Conservation (phyloP, 257 asterid genomes). For the Phtheirospermum japonicum region DNA sequence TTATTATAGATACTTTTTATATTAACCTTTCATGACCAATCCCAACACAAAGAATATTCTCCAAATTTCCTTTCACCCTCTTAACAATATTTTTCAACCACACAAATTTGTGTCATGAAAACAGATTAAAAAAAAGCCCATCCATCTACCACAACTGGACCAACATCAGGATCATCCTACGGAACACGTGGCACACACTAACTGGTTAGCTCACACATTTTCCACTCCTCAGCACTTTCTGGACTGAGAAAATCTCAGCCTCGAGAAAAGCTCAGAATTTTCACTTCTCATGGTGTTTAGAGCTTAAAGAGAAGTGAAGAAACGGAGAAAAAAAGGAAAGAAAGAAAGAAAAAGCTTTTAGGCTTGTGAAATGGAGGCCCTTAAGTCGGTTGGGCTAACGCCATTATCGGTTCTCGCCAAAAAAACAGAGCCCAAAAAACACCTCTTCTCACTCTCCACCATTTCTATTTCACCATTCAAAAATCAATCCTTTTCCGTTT, state of each 20-base stretch:
- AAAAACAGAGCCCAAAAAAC: slow-evolving; percentile 52
- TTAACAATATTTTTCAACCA: too few species aligned
- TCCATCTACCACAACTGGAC: too few species aligned
- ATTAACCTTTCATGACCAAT: too few species aligned
- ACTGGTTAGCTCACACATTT: slow-evolving; percentile 39
- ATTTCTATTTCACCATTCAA: slow-evolving; percentile 31
- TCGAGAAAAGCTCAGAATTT: slow-evolving; percentile 20
- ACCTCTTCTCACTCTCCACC: slow-evolving; percentile 26
- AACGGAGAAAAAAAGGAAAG: slow-evolving; percentile 5
- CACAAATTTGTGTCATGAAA: slow-evolving; percentile 36
- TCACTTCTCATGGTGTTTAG: slow-evolving; percentile 18
- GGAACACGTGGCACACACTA: slow-evolving; percentile 39
- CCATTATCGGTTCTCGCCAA: slow-evolving; percentile 77
- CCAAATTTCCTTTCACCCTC: too few species aligned
- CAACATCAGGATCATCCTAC: too few species aligned
- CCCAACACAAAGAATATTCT: too few species aligned
- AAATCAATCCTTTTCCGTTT: slow-evolving; percentile 34
- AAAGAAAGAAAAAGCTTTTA: background rate
- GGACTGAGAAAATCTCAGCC: slow-evolving; percentile 22
- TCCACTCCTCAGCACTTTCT: slow-evolving; percentile 30
- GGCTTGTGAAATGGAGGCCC: slow-evolving; percentile 60
- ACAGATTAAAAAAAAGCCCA: slow-evolving; percentile 17
- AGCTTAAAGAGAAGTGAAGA: slow-evolving; percentile 22
- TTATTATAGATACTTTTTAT: too few species aligned
- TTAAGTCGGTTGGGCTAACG: slow-evolving; percentile 69